phyloP scores from a whole-genome alignment of 1,139 yeast genomes.

The Barnettozyma hawaiiensis region DNA sequence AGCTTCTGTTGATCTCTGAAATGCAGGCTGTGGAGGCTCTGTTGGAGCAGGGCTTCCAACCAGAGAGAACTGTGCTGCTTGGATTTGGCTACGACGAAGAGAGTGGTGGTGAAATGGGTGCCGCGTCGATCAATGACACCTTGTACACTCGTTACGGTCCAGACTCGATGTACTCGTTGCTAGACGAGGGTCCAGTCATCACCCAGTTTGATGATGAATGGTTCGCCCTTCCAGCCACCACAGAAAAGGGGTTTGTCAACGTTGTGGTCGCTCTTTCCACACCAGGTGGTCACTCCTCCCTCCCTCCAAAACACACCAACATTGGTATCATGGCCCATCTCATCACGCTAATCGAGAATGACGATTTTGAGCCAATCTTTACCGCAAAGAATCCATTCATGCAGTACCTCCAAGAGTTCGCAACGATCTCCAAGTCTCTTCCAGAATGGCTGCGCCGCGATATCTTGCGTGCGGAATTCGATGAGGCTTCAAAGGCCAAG shows the following conservation, averaged over 20 bases:
- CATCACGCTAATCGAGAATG: conserved; percentile 43
- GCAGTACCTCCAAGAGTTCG: conserved; percentile 42
- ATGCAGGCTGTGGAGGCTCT: conserved; percentile 55
- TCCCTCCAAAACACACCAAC: conserved; percentile 70
- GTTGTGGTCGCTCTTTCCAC: conserved; percentile 42
- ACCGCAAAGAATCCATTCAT: conserved; percentile 43
- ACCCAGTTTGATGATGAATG: conserved; percentile 38
- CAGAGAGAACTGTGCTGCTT: conserved; percentile 50
- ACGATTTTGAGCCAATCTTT: conserved; percentile 41
- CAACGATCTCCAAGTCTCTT: conserved; percentile 32
- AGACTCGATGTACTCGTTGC: conserved; percentile 48
- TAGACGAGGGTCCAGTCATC: conserved; percentile 50
- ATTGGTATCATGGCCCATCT: conserved; percentile 63
- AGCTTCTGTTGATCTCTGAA: conserved; percentile 47
- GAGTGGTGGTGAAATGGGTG: conserved; percentile 56
- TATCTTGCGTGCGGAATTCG: conserved; percentile 37
- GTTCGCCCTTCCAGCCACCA: conserved; percentile 54
- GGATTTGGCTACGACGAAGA: conserved; percentile 77
- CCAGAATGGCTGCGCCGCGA: conserved; percentile 21
- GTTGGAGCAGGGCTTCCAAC: conserved; percentile 41
- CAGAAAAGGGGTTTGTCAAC: conserved; percentile 64
- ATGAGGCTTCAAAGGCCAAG: conserved; percentile 34
- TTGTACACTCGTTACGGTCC: conserved; percentile 48
- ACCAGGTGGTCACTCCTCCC: conserved; percentile 69
- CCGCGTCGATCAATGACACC: conserved; percentile 38